Percentiles rank a stretch among this genome's conserved stretches.
Evolutionary conservation across 2,329 filamentous ascomycete genomes (phyloP).

Genomic region (Paracoccidioides lutzii): DNA sequence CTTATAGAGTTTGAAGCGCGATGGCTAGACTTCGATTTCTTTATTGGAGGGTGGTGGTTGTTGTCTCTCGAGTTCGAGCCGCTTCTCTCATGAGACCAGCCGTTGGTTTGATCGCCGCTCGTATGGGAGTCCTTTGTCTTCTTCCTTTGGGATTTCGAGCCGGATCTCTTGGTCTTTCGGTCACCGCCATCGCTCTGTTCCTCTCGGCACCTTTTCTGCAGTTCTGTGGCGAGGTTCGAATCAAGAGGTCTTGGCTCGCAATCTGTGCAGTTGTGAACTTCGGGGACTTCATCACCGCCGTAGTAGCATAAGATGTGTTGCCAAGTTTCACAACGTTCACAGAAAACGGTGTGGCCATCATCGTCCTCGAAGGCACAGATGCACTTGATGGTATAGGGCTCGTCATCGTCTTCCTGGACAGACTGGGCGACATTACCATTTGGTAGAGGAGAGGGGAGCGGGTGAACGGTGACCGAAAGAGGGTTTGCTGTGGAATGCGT

Average conservation of each 20-base stretch:
- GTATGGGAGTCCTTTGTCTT: constrained; percentile 52
- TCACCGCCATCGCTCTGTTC: constrained; percentile 44
- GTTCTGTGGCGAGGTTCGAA: constrained; percentile 58
- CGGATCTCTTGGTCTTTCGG: constrained; percentile 60
- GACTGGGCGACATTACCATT: constrained; percentile 32
- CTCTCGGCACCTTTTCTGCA: constrained; percentile 51
- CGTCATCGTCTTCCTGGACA: constrained; percentile 31
- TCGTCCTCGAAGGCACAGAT: constrained; percentile 89
- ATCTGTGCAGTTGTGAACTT: constrained; percentile 75
- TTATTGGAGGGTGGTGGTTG: constrained; percentile 47
- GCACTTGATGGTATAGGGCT: constrained; percentile 84
- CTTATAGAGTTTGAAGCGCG: constrained; percentile 63
- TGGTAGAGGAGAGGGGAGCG: constrained; percentile 29
- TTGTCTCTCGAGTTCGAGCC: constrained; percentile 45
- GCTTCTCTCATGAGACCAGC: constrained; percentile 45
- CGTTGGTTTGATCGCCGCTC: constrained; percentile 51
- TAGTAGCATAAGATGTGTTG: constrained; percentile 98
- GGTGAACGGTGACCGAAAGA: constrained; percentile 33
- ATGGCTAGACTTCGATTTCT: constrained; percentile 73
- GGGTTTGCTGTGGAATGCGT: constrained; percentile 36
- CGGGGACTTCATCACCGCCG: constrained; percentile 58
- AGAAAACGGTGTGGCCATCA: constrained; percentile 95
- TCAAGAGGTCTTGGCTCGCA: constrained; percentile 72
- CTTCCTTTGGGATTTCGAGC: constrained; percentile 77
- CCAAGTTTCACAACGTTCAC: constrained; percentile 92